Conservation (phyloP, 2,329 filamentous ascomycete genomes). For the Fusarium sp. region DNA sequence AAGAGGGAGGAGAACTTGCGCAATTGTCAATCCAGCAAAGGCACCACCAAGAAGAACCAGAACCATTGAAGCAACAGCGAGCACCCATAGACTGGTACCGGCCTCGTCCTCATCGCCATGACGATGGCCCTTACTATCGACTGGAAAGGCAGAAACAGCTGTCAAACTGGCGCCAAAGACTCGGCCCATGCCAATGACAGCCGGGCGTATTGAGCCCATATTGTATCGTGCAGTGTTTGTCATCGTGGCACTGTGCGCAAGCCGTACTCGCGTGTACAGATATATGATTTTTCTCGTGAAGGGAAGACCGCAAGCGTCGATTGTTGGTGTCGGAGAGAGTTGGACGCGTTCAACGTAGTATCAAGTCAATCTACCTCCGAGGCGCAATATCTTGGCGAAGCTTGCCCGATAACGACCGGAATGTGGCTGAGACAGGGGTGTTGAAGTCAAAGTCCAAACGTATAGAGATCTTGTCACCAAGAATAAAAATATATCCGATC, state of each 20-base stretch:
- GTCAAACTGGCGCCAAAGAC: slow-evolving; percentile 64
- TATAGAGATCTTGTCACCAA: slow-evolving; percentile 2
- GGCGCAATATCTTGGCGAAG: slow-evolving; percentile 19
- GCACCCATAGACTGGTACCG: slow-evolving; percentile 81
- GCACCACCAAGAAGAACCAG: slow-evolving; percentile 91
- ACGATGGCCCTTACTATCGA: slow-evolving; percentile 55
- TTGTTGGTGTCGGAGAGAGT: slow-evolving; percentile 5
- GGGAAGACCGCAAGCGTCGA: slow-evolving; percentile 10
- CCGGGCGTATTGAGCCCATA: slow-evolving; percentile 60
- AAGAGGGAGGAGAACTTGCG: slow-evolving; percentile 63
- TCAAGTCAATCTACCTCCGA: slow-evolving; percentile 23
- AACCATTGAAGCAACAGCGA: slow-evolving; percentile 81
- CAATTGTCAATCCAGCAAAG: slow-evolving; percentile 94
- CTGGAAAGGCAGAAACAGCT: slow-evolving; percentile 63
- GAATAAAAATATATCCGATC: slow-evolving; percentile 5
- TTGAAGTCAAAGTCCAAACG: slow-evolving; percentile 4
- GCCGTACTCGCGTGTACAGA: not conserved
- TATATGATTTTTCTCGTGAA: slow-evolving; percentile 7
- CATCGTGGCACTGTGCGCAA: slow-evolving; percentile 40
- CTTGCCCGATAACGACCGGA: slow-evolving; percentile 26
- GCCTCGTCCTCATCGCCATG: slow-evolving; percentile 63
- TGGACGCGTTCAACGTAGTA: slow-evolving; percentile 20
- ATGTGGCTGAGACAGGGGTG: slow-evolving; percentile 33
- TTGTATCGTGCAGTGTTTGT: slow-evolving; percentile 55
- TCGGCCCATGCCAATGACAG: slow-evolving; percentile 65